Conservation (phyloP, 2,329 filamentous ascomycete species). For the Colletotrichum aenigma region DNA sequence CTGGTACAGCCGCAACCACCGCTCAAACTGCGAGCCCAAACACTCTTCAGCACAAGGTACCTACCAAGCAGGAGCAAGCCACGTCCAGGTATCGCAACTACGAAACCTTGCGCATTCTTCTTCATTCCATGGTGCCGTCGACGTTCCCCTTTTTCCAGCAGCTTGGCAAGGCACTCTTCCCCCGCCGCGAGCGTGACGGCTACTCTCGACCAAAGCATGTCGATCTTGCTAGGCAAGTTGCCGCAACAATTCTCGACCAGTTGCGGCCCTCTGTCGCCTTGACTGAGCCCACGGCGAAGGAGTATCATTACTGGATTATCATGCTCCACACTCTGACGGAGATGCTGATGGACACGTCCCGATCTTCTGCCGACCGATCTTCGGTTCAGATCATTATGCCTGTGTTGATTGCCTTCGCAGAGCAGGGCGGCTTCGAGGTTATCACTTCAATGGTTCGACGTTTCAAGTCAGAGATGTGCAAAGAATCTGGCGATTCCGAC, state of each 20-base stretch:
- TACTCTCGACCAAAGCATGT: conserved; percentile 59
- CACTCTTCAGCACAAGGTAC: conserved; percentile 35
- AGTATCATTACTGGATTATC: conserved; percentile 82
- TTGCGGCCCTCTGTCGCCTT: conserved; percentile 54
- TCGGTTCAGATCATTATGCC: conserved; percentile 68
- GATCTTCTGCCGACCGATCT: conserved; percentile 52
- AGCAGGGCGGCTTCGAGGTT: conserved; percentile 74
- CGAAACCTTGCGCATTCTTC: conserved; percentile 74
- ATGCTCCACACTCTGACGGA: conserved; percentile 80
- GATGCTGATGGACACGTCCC: conserved; percentile 71
- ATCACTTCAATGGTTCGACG: conserved; percentile 74
- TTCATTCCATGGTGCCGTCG: conserved; percentile 78
- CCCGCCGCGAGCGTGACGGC: conserved; percentile 73
- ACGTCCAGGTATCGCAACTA: conserved; percentile 71
- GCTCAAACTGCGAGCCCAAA: conserved; percentile 21
- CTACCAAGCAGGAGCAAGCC: conserved; percentile 46
- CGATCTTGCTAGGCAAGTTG: conserved; percentile 68
- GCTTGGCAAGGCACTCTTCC: conserved; percentile 80
- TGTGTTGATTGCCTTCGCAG: conserved; percentile 86
- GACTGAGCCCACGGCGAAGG: conserved; percentile 57
- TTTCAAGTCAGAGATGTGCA: conserved; percentile 64
- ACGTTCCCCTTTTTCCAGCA: conserved; percentile 88
- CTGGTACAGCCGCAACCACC: conserved; percentile 27
- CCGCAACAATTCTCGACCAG: conserved; percentile 71
- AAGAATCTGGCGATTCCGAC: conserved; percentile 27